Evolutionary conservation across 1,139 yeast species (phyloP), one percentile per base, ranked within the genome.

Genomic region (Pichia sp.): DNA sequence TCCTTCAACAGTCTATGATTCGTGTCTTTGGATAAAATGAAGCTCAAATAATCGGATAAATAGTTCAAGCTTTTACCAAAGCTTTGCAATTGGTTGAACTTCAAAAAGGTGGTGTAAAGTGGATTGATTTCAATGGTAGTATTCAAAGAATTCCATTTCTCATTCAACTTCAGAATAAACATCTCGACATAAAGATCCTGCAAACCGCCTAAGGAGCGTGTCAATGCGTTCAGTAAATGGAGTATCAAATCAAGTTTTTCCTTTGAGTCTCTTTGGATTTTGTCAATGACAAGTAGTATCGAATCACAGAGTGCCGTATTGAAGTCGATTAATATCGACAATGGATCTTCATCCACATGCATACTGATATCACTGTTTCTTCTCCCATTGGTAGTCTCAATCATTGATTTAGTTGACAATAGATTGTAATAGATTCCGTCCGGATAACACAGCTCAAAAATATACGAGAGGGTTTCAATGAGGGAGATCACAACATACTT

Each of bases 1-100:
- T 79, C 82, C 16, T 69, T 59, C 9, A 78, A 67, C 33, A 77
- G 67, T 53, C 75, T 78, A 56, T 74, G 75, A 50, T 76, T 54
- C 1, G 73, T 64, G 29, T 63, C 67, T 2, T 65, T 60, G 37
- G 45, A 27, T 4, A 78, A 59, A 10, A 80, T 80, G 9, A 56
- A 50, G 11, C 67, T 55, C n/a, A 80, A 65, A 44, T 66, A 65
- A 3, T 61, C 58, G 7, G 70, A 57, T 8, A 71, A 52, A 16
- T 71, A 54, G 27, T 51, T 43, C 10, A 65, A 47, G 38, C 62
- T 64, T 10, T 48, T 33, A 1, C 63, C 68, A 42, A 66, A 57
- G 37, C 48, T 53, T 31, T 53, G 45, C 34, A 66, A 42, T 3
- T 58, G 49, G 44, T 63, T 64, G 16, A 55, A 54, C 5, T 49